Base-by-base conservation (phyloP, 2,329 filamentous ascomycete species). In the Mariannaea sp. region DNA sequence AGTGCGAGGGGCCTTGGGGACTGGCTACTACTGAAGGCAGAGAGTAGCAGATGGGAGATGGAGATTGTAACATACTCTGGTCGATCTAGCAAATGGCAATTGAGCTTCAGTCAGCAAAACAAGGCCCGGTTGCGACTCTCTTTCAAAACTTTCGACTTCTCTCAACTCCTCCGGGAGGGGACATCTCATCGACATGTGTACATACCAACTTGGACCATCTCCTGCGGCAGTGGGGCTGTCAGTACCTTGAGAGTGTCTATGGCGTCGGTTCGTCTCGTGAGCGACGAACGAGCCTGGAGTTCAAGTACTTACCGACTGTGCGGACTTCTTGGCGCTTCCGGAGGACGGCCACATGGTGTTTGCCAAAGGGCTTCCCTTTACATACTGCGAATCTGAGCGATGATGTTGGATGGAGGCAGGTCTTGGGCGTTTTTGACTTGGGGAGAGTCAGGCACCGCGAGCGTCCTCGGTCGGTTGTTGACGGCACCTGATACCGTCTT, bases 131-230 rank as follows among this genome's bases (percentile, higher is more conserved):
- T 33, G 55, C 53, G 51, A 62, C 53, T 55, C 41, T 51, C 41
- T 33, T 49, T 30, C 29, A 46, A n/a, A n/a, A 49, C 38, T 20
- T 16, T 24, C 16, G 51, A 41, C 36, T 17, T 20, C 30, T 50
- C 20, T 49, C 51, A 48, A 55, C 39, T 35, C 30, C 38, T 36
- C 44, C 30, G 42, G 43, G 22, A 48, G 32, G 19, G 33, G 40
- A 29, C 39, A 41, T 43, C 43, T 48, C 24, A 8, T 33, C 52
- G 42, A n/a, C 22, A 41, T 50, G n/a, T 13, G 36, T 49, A 80
- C 81, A 68, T 87, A 97, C 94, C 93, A 80, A 99, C 92, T 88
- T 99, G 93, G 66, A 97, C 90, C 94, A 99, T 99, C 82, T 99
- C 94, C 91, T 97, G 79, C 70, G 76, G 66, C 73, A 65, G 71